Conservation (phyloP, 768 basidiomycete species). For the Tulasnella sp. region DNA sequence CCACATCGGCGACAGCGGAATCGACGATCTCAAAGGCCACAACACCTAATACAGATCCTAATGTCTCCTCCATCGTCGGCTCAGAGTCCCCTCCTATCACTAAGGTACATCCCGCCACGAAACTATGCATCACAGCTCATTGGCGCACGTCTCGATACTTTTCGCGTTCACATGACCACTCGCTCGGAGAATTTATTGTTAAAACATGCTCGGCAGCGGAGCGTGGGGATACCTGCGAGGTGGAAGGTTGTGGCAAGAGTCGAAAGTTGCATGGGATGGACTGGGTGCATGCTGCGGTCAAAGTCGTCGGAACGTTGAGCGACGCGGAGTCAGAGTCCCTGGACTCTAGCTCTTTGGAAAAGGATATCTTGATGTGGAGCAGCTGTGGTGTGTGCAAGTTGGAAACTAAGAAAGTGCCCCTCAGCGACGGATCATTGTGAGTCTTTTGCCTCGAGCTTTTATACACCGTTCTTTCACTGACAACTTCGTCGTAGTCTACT, state of each 20-base stretch:
- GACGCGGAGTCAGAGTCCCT: not conserved
- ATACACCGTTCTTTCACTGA: not conserved
- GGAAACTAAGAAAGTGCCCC: constrained; percentile 27
- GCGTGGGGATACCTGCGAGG: constrained; percentile 20
- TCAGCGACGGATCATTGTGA: constrained; percentile 46
- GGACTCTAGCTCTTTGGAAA: constrained; percentile 12
- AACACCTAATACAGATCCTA: constrained; percentile 15
- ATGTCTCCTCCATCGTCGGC: constrained; percentile 5
- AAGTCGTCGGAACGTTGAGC: constrained; percentile 24
- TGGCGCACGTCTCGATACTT: constrained; percentile 47
- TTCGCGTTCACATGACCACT: constrained; percentile 26
- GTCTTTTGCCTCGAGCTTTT: constrained; percentile 24
- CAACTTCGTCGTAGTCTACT: constrained; percentile 32
- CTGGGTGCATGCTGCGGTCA: constrained; percentile 32
- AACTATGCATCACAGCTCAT: constrained; percentile 37
- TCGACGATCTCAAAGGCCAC: constrained; percentile 20
- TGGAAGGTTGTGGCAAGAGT: constrained; percentile 23
- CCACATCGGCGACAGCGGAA: constrained; percentile 4
- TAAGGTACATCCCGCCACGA: constrained; percentile 10
- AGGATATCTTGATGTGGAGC: constrained; percentile 37
- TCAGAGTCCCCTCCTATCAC: not conserved
- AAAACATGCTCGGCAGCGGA: not conserved
- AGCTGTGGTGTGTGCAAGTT: constrained; percentile 40
- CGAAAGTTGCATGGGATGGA: constrained; percentile 38
- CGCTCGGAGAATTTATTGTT: constrained; percentile 37